phyloP scores from a whole-genome alignment of 2,329 filamentous ascomycete genomes.

The Fusarium napiforme region DNA sequence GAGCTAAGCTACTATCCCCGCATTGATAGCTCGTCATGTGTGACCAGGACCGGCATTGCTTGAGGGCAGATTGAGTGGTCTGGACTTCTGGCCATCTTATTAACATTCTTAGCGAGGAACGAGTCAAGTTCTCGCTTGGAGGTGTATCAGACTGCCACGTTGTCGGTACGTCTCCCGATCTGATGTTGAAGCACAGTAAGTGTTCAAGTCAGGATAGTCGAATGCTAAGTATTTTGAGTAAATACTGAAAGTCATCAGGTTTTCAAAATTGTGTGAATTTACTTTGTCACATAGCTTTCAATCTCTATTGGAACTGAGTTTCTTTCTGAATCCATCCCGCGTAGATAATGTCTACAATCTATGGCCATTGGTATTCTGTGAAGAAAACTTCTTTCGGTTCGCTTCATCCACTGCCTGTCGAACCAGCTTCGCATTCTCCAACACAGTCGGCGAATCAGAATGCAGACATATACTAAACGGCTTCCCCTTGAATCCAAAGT shows the following conservation, averaged over 20 bases:
- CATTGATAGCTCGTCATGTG: conserved; percentile 4
- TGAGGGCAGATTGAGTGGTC: not conserved
- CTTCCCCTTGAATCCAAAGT: not conserved
- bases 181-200: not conserved
- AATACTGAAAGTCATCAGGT: rapidly evolving
- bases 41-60: not conserved
- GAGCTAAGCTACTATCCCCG: not conserved
- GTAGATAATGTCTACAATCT: not conserved
- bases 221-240: too few relatives aligned
- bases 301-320: rapidly evolving
- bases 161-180: not conserved
- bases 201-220: not conserved
- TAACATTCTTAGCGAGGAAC: not conserved
- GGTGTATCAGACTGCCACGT: not conserved
- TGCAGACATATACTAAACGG: not conserved
- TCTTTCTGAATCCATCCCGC: not conserved
- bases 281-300: not conserved
- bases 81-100: not conserved
- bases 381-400: not conserved
- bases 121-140: not conserved
- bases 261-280: not conserved
- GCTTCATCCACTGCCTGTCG: not conserved
- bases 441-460: not conserved
- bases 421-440: not conserved
- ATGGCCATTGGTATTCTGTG: not conserved